Evolutionary conservation across 805 yeast species (phyloP).

Genomic region (Saturnispora diversa): DNA sequence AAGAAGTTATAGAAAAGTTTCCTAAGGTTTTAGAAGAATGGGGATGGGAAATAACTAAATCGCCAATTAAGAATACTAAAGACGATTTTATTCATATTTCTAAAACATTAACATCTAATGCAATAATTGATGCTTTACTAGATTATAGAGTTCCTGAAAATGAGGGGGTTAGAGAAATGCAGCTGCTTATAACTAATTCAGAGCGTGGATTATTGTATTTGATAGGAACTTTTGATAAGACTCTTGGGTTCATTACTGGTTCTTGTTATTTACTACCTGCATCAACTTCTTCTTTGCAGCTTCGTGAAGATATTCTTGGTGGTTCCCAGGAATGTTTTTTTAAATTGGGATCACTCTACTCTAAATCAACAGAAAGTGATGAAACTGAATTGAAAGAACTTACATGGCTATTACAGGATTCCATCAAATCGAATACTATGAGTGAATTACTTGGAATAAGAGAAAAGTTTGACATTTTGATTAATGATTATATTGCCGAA

Average conservation of each 20-base stretch:
- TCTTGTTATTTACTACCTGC: background rate
- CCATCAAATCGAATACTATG: background rate
- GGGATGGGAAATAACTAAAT: conserved; percentile 9
- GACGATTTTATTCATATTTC: conserved; percentile 12
- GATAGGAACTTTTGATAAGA: conserved; percentile 9
- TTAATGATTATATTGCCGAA: conserved; percentile 4
- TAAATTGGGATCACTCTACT: background rate
- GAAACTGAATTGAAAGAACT: conserved; percentile 2
- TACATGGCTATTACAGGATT: conserved; percentile 3
- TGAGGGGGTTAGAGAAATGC: conserved; percentile 10
- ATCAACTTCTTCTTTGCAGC: too few relatives aligned
- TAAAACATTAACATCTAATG: background rate
- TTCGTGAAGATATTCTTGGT: background rate
- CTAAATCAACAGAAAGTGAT: conserved; percentile 5
- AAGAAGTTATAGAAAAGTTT: conserved; percentile 1
- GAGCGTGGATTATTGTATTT: conserved; percentile 3
- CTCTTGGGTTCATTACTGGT: conserved; percentile 8
- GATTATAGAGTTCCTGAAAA: conserved; percentile 9
- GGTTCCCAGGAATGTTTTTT: background rate
- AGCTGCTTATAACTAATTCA: conserved; percentile 5
- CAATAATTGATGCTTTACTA: conserved; percentile 8
- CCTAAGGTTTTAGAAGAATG: conserved; percentile 4
- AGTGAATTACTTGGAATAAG: conserved; percentile 3
- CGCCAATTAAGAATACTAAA: conserved; percentile 8
- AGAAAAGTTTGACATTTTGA: conserved; percentile 7